phyloP scores from a whole-genome alignment of 2,329 filamentous ascomycete genomes.

The Lanzia echinophila region DNA sequence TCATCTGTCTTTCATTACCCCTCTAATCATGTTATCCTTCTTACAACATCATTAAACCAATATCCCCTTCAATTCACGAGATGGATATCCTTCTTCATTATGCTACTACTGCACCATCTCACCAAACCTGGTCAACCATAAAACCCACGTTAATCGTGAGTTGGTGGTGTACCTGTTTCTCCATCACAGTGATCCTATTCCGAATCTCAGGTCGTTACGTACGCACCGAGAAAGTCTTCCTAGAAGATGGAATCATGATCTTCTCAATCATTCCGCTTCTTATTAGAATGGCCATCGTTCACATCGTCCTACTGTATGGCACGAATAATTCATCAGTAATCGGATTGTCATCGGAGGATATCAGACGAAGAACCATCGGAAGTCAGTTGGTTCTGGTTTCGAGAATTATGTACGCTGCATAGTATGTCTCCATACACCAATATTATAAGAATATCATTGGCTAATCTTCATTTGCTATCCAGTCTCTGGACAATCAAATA shows the following conservation, averaged over 20 bases:
- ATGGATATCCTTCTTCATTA: slow-evolving; percentile 25
- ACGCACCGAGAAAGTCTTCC: slow-evolving; percentile 76
- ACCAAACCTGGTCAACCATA: slow-evolving; percentile 39
- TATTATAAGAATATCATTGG: background rate
- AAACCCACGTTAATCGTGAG: slow-evolving; percentile 86
- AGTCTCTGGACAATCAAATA: slow-evolving; percentile 90
- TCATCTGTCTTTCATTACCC: background rate
- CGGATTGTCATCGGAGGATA: slow-evolving; percentile 47
- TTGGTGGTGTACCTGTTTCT: slow-evolving; percentile 88
- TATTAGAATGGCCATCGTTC: slow-evolving; percentile 75
- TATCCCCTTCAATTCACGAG: background rate
- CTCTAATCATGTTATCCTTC: background rate
- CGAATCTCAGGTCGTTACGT: slow-evolving; percentile 77
- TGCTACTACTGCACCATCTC: slow-evolving; percentile 19
- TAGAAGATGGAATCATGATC: slow-evolving; percentile 81
- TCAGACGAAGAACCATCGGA: slow-evolving; percentile 61
- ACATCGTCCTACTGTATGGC: slow-evolving; percentile 77
- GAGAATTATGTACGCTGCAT: slow-evolving; percentile 79
- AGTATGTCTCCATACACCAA: slow-evolving; percentile 50
- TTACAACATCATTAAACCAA: background rate
- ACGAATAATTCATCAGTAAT: slow-evolving; percentile 75
- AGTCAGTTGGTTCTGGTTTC: slow-evolving; percentile 75
- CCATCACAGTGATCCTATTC: slow-evolving; percentile 72
- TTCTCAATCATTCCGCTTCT: slow-evolving; percentile 73
- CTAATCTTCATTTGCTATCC: background rate